Evolutionary conservation across 2,329 filamentous ascomycete genomes (phyloP).

Genomic region (Ilyonectria mors-panacis): DNA sequence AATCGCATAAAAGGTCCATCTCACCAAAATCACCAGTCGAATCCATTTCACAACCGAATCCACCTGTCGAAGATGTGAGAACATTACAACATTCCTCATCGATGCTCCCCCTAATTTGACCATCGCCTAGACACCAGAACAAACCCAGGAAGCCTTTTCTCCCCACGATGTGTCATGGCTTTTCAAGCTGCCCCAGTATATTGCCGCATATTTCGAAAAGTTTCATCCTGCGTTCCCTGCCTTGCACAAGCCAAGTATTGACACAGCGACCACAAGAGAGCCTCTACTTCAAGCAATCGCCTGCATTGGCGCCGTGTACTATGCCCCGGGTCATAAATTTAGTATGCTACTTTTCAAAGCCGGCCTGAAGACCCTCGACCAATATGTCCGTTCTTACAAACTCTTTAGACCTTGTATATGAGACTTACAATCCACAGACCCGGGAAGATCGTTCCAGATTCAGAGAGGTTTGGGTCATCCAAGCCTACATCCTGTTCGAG

Average conservation of each 20-base stretch:
- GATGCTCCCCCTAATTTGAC: neutral
- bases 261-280: slow-evolving; percentile 22
- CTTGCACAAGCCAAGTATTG: slow-evolving; percentile 27
- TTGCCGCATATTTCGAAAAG: slow-evolving; percentile 26
- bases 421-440: neutral
- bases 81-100: neutral
- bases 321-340: slow-evolving; percentile 17
- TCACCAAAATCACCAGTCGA: slow-evolving; percentile 22
- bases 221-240: slow-evolving; percentile 26
- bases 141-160: slow-evolving; percentile 10
- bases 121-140: neutral
- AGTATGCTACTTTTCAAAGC: slow-evolving; percentile 22
- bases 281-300: slow-evolving; percentile 30
- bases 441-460: slow-evolving; percentile 25
- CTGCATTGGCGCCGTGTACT: slow-evolving; percentile 21
- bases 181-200: slow-evolving; percentile 29
- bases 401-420: neutral
- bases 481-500: slow-evolving; percentile 29
- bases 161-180: slow-evolving; percentile 28
- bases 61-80: slow-evolving; percentile 15
- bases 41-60: neutral
- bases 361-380: slow-evolving; percentile 20
- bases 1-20: slow-evolving; percentile 16
- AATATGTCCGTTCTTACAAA: slow-evolving; percentile 8
- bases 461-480: slow-evolving; percentile 27